Percentiles rank a stretch among this genome's conserved stretches.
Evolutionary conservation across 78 protist species (phyloP).

Genomic region (Polysphondylium violaceum): DNA sequence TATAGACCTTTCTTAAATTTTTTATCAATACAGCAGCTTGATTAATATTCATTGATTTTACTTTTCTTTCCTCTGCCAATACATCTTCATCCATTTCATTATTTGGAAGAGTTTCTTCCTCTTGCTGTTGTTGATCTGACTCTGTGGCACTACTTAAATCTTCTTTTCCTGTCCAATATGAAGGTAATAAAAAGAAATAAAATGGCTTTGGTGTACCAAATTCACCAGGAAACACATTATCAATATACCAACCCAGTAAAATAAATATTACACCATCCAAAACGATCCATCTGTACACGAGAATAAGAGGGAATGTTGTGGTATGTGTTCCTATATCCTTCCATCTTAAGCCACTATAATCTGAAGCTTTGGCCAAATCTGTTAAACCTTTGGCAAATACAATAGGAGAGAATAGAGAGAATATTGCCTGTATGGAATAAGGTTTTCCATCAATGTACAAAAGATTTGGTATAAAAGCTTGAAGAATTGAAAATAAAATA

Average conservation of each 20-base stretch:
- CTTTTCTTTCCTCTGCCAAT: conserved; percentile 1
- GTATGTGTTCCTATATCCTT: not conserved
- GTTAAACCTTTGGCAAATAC: conserved; percentile 41
- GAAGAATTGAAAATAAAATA: conserved; percentile 28
- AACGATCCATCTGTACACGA: conserved; percentile 47
- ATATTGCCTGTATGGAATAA: not conserved
- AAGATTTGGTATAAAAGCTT: conserved; percentile 30
- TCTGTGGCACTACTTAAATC: too few relatives aligned
- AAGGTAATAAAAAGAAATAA: conserved; percentile 13
- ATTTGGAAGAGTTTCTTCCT: not conserved
- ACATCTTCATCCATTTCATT: conserved; percentile 74
- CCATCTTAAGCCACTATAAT: conserved; percentile 41
- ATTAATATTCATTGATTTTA: not conserved
- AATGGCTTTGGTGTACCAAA: conserved; percentile 29
- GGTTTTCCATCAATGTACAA: conserved; percentile 34
- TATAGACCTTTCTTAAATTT: conserved; percentile 47
- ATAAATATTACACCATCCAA: conserved; percentile 31
- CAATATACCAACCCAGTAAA: conserved; percentile 46
- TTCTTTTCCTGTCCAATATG: conserved; percentile 47
- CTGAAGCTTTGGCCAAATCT: conserved; percentile 70
- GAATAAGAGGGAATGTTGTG: conserved; percentile 7
- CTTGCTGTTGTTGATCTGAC: not conserved
- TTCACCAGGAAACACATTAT: conserved; percentile 22
- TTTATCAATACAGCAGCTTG: conserved; percentile 59
- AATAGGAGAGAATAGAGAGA: conserved; percentile 28